These are phyloP conservation scores for Apophysomyces trapeziformis DNA, from an alignment of 371 early-diverging fungal genomes.

Conservation along the genomic window DNA sequence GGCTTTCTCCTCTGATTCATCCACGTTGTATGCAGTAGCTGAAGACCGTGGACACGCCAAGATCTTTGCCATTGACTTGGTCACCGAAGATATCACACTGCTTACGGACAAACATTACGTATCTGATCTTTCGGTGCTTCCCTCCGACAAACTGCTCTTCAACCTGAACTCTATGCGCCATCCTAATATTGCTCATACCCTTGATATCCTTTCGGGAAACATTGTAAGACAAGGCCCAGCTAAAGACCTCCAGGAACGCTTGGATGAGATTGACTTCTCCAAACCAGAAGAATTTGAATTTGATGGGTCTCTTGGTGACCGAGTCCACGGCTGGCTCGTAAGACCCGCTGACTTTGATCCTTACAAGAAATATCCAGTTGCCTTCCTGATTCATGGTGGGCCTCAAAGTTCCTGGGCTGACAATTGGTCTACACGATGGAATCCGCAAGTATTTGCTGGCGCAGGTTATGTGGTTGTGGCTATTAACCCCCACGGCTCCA, in stretches of 20 bases:
- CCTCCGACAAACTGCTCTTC: constrained; percentile 44
- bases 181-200: constrained; percentile 52
- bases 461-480: constrained; percentile 81
- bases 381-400: constrained; percentile 87
- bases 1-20: constrained; percentile 55
- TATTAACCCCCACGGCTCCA: constrained; percentile 82
- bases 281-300: constrained; percentile 70
- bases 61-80: constrained; percentile 57
- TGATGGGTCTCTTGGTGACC: constrained; percentile 63
- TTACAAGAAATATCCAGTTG: constrained; percentile 72
- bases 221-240: constrained; percentile 24
- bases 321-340: constrained; percentile 75
- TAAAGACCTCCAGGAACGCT: constrained; percentile 28
- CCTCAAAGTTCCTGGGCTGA: constrained; percentile 80
- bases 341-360: constrained; percentile 70
- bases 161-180: constrained; percentile 50
- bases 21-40: constrained; percentile 60
- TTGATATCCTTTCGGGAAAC: constrained; percentile 28
- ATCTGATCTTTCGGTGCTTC: constrained; percentile 42
- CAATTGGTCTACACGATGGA: constrained; percentile 75
- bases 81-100: constrained; percentile 42
- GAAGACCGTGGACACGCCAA: constrained; percentile 65
- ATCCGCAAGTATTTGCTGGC: constrained; percentile 72
- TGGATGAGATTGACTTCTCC: constrained; percentile 39
- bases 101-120: constrained; percentile 61